Evolutionary conservation across 2,329 filamentous ascomycete species (phyloP), one percentile per base, ranked within the genome.

Genomic region (Beauveria caledonica): DNA sequence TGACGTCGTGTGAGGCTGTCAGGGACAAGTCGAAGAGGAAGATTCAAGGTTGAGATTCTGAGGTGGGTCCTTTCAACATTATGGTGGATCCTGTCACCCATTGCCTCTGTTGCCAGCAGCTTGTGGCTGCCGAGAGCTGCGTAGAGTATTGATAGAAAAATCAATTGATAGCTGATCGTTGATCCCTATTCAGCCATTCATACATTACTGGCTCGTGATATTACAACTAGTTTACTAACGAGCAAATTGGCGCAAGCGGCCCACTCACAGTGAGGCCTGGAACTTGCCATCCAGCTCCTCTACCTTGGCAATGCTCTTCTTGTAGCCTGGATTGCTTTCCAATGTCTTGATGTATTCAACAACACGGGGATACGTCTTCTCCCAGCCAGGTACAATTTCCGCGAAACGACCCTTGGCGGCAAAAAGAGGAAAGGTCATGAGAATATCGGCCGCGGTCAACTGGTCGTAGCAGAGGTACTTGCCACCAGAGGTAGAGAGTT

Each of bases 391-490:
- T 8, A 76, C 77, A 62, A 80, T 71, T 0, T 66, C 65, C 29
- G 75, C 70, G 46, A 80, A 70, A 58, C 71, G 71, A 15, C 69
- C 66, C 64, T 74, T 73, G 40, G 73, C 73, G 10, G 74, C 74
- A 54, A 84, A 74, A 60, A 84, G 70, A 15, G 76, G 76, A 70
- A 80, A 84, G 69, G 79, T 81, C 65, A 83, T 70, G 58, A 83
- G 69, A 60, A 84, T 78, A 63, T 83, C 81, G 7, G 79, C 81
- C 1, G 80, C 77, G 2, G 79, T 80, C 56, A 84, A 73, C 46
- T 71, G 66, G 21, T 72, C 66, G 25, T 80, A 79, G 64, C 80
- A 83, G 27, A 84, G 70, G 67, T 80, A 84, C 50, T 67, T 65
- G 13, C 72, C 72, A 36, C 76, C 74, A 1, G 79, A 78, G 6